A percentile compares a stretch with the other conserved stretches of the same genome.
Evolutionary conservation across 2,329 filamentous ascomycete genomes (phyloP).

Genomic region (Emmonsia crescens): DNA sequence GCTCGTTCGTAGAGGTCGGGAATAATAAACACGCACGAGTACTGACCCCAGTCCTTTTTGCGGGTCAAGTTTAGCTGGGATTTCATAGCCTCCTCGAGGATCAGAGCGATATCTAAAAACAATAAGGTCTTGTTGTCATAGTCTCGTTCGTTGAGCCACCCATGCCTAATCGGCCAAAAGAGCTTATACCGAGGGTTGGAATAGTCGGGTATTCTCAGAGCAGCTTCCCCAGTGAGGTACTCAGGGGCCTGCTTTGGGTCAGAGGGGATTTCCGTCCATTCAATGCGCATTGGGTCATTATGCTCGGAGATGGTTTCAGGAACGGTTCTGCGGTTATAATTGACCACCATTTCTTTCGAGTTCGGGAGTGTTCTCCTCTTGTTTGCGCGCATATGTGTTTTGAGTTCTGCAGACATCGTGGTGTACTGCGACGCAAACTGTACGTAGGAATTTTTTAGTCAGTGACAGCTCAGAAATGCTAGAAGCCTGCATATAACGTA

Average conservation of each 20-base stretch:
- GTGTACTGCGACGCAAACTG: conserved; percentile 57
- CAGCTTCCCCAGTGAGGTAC: conserved; percentile 71
- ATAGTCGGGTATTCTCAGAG: conserved; percentile 76
- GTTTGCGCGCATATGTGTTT: conserved; percentile 80
- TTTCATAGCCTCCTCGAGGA: conserved; percentile 76
- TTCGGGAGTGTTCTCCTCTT: conserved; percentile 95
- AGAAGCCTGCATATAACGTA: conserved; percentile 31
- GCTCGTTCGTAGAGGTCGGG: conserved; percentile 93
- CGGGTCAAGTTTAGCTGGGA: conserved; percentile 69
- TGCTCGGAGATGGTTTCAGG: conserved; percentile 85
- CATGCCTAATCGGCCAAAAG: conserved; percentile 81
- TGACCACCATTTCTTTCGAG: conserved; percentile 88
- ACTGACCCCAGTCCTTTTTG: conserved; percentile 75
- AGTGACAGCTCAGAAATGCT: conserved; percentile 2
- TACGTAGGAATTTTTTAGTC: conserved; percentile 4
- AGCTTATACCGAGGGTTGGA: conserved; percentile 84
- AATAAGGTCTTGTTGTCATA: conserved; percentile 71
- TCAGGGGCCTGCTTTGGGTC: conserved; percentile 53
- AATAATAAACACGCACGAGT: conserved; percentile 94
- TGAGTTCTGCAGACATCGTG: conserved; percentile 76
- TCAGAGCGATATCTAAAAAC: conserved; percentile 74
- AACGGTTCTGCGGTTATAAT: conserved; percentile 77
- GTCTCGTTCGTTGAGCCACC: conserved; percentile 82
- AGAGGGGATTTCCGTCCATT: conserved; percentile 77
- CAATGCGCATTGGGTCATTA: conserved; percentile 85